These are phyloP conservation scores for Cetradonia linearis DNA, from an alignment of 495 filamentous ascomycete species.

Conservation along the genomic window DNA sequence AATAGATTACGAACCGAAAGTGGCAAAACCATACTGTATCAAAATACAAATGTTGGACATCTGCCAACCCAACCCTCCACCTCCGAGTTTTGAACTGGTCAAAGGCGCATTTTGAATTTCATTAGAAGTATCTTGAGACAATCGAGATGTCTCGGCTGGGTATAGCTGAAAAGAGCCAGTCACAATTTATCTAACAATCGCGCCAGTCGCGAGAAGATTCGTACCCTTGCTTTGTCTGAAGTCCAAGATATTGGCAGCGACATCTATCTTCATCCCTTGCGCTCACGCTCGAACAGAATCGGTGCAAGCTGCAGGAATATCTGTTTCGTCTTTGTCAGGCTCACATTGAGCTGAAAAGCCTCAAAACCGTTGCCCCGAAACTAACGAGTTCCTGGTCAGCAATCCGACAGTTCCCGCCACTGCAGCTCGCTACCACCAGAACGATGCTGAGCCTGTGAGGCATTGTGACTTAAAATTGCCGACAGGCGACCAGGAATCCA, in stretches of 20 bases:
- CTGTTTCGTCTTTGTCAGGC: background rate
- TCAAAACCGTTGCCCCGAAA: background rate
- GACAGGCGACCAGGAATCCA: background rate
- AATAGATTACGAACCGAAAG: background rate
- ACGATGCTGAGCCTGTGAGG: background rate
- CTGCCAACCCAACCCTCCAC: background rate
- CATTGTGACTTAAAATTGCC: background rate
- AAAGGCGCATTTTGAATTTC: background rate
- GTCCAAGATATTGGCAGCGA: background rate
- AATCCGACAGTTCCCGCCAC: background rate
- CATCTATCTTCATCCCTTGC: background rate
- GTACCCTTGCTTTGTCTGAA: background rate
- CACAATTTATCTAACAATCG: background rate
- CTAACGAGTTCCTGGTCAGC: background rate
- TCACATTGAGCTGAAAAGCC: background rate
- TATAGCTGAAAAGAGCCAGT: background rate
- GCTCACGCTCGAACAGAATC: too few relatives aligned
- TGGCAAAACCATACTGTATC: background rate
- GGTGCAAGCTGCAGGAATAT: background rate
- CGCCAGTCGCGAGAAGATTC: conserved; percentile 3
- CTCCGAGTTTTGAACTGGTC: background rate
- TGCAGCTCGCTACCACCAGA: background rate
- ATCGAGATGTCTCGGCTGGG: background rate
- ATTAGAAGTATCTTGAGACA: background rate
- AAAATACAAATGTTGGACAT: background rate